These are phyloP conservation scores for Mucor lusitanicus DNA, from an alignment of 371 early-diverging fungal species.

Conservation along the genomic window DNA sequence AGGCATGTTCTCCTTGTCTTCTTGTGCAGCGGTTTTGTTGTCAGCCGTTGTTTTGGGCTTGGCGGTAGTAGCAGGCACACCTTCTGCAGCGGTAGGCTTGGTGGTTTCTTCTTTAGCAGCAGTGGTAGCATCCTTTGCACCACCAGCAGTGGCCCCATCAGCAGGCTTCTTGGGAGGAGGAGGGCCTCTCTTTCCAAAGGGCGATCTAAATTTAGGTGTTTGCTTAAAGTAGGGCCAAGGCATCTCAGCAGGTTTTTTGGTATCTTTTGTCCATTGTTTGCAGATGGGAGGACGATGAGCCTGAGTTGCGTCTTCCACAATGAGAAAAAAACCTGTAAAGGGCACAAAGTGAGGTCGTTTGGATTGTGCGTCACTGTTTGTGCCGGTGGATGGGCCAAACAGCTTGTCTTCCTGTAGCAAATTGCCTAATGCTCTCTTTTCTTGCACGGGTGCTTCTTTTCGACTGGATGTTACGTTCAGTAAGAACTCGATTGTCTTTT, in stretches of 20 bases:
- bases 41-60: not conserved
- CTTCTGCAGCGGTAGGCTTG: not conserved
- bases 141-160: not conserved
- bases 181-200: conserved; percentile 18
- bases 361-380: conserved; percentile 16
- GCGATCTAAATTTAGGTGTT: conserved; percentile 25
- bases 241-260: conserved; percentile 5
- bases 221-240: conserved; percentile 41
- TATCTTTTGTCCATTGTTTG: conserved; percentile 31
- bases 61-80: not conserved
- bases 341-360: conserved; percentile 35
- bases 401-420: conserved; percentile 36
- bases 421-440: conserved; percentile 20
- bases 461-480: conserved; percentile 11
- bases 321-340: conserved; percentile 34
- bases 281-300: conserved; percentile 37
- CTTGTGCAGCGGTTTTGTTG: not conserved
- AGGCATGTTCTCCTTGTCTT: not conserved
- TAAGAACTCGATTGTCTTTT: conserved; percentile 15
- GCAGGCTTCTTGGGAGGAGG: not conserved
- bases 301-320: conserved; percentile 47
- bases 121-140: not conserved
- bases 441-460: conserved; percentile 11
- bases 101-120: not conserved
- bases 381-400: conserved; percentile 29